phyloP scores from a whole-genome alignment of 2,329 filamentous ascomycete genomes.

The Penicillium sp. region DNA sequence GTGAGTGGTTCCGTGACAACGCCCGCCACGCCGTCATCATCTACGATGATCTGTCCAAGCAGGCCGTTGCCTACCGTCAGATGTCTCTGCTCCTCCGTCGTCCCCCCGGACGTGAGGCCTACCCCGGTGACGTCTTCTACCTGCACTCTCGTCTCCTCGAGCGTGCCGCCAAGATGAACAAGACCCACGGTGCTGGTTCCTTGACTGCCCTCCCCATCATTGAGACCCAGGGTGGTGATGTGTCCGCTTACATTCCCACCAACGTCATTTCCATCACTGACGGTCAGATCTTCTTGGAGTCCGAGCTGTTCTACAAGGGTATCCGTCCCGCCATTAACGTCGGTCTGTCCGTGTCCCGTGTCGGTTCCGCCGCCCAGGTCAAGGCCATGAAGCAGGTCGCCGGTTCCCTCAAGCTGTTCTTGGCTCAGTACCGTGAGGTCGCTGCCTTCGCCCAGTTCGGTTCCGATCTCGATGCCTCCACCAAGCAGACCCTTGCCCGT shows the following conservation, averaged over 20 bases:
- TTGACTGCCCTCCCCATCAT: constrained; percentile 97
- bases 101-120: constrained; percentile 97
- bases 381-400: constrained; percentile 99
- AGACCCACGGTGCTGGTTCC: constrained; percentile 91
- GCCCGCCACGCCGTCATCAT: constrained; percentile 88
- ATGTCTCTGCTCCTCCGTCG: constrained; percentile 98
- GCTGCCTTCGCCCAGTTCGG: constrained; percentile 99
- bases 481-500: constrained; percentile 97
- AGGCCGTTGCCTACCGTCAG: constrained; percentile 96
- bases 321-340: constrained; percentile 99
- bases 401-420: constrained; percentile 99
- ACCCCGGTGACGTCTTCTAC: constrained; percentile 99
- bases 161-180: constrained; percentile 98
- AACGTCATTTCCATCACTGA: constrained; percentile 99
- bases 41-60: constrained; percentile 96
- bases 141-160: constrained; percentile 98
- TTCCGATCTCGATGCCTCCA: constrained; percentile 97
- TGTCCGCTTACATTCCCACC: constrained; percentile 99
- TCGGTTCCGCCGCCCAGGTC: constrained; percentile 98
- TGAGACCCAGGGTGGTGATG: constrained; percentile 99
- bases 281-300: constrained; percentile 99
- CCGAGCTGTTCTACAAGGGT: constrained; percentile 99
- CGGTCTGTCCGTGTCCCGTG: constrained; percentile 99
- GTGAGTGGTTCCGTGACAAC: constrained; percentile 76
- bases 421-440: constrained; percentile 99